Conservation (phyloP, 192 early-diverging fungal species). For the Umbelopsis isabellina region DNA sequence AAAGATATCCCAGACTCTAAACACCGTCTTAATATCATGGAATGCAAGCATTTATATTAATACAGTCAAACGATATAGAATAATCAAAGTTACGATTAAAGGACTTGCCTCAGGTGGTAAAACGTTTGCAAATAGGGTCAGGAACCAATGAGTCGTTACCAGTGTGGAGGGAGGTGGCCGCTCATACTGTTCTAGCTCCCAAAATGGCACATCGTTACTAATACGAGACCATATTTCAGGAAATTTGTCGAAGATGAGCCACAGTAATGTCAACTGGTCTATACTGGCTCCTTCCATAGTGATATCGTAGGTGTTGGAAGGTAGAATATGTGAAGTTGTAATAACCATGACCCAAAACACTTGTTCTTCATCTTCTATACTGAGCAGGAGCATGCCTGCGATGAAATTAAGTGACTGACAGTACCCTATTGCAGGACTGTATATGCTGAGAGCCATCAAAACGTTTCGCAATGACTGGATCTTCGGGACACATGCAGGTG, state of each 20-base stretch:
- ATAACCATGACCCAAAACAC: slow-evolving; percentile 80
- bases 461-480: slow-evolving; percentile 68
- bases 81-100: not conserved
- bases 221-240: slow-evolving; percentile 48
- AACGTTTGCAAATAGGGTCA: slow-evolving; percentile 77
- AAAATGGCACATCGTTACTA: slow-evolving; percentile 39
- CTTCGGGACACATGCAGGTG: slow-evolving; percentile 31
- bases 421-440: slow-evolving; percentile 78
- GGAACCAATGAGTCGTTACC: slow-evolving; percentile 82
- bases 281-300: slow-evolving; percentile 76
- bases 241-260: slow-evolving; percentile 50
- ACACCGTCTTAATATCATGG: slow-evolving; percentile 52
- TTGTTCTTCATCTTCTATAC: slow-evolving; percentile 66
- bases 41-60: not conserved
- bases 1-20: slow-evolving; percentile 85
- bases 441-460: slow-evolving; percentile 70
- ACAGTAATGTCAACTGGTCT: slow-evolving; percentile 66
- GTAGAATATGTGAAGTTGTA: slow-evolving; percentile 71
- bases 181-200: slow-evolving; percentile 50
- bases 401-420: slow-evolving; percentile 86
- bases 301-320: slow-evolving; percentile 73
- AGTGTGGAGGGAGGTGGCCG: slow-evolving; percentile 64
- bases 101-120: slow-evolving; percentile 66
- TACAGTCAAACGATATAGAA: not conserved
- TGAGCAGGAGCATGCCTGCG: slow-evolving; percentile 73